Evolutionary conservation across 1,139 yeast species (phyloP).

Genomic region (Blastobotrys ciferrii): DNA sequence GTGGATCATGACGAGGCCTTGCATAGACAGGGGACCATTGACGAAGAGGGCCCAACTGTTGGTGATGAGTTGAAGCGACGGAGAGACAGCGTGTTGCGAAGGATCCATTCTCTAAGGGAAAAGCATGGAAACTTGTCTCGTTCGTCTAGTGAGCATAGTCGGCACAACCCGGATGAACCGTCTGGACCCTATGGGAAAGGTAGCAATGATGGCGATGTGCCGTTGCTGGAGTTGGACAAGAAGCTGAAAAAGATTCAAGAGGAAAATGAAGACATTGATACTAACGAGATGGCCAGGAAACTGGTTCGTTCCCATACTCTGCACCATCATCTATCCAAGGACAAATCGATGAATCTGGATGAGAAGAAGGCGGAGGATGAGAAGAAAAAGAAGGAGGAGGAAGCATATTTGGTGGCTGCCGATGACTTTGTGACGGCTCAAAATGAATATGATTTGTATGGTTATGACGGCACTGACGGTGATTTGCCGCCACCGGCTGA

Average conservation of each 20-base stretch:
- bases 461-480: slow-evolving; percentile 14
- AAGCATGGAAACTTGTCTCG: background rate
- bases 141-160: background rate
- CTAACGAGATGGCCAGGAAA: slow-evolving; percentile 26
- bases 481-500: slow-evolving; percentile 19
- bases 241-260: slow-evolving; percentile 24
- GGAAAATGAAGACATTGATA: slow-evolving; percentile 22
- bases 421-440: slow-evolving; percentile 6
- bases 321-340: slow-evolving; percentile 2
- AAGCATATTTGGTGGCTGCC: background rate
- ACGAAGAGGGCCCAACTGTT: slow-evolving; percentile 9
- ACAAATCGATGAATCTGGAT: background rate
- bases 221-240: slow-evolving; percentile 27
- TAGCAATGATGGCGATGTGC: slow-evolving; percentile 26
- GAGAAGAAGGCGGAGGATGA: background rate
- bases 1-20: slow-evolving; percentile 17
- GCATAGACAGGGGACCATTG: background rate
- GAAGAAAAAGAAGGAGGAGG: background rate
- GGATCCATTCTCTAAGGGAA: background rate
- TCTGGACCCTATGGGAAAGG: slow-evolving; percentile 3
- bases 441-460: slow-evolving; percentile 3
- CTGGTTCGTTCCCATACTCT: slow-evolving; percentile 29
- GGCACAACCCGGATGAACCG: background rate
- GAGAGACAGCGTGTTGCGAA: slow-evolving; percentile 13
- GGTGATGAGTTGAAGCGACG: slow-evolving; percentile 14